These are phyloP conservation scores for Acanthamoeba culbertsoni DNA, from an alignment of 208 protist genomes.

Conservation along the genomic window DNA sequence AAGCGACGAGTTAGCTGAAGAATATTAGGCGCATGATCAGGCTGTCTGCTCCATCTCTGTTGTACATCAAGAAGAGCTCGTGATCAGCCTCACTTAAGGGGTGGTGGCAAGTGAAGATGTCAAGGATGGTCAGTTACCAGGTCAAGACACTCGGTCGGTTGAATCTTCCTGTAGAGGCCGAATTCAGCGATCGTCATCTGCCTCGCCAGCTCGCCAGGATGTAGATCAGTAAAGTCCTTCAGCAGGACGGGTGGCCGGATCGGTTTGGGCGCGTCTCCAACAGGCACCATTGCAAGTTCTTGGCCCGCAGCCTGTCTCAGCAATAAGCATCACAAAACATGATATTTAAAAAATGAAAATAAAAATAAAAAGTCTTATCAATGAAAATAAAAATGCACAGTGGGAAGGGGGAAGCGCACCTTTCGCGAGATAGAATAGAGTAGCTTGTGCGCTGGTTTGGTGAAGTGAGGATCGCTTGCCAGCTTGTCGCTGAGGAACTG, in stretches of 20 bases:
- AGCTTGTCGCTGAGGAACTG: not conserved
- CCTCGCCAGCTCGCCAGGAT: not conserved
- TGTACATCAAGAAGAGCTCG: not conserved
- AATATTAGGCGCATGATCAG: not conserved
- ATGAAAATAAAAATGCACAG: no score
- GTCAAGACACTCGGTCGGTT: slow-evolving; percentile 22
- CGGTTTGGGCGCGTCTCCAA: not conserved
- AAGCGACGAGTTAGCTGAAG: not conserved
- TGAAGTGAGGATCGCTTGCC: not conserved
- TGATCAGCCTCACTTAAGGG: not conserved
- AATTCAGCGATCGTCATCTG: not conserved
- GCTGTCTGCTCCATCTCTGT: not conserved
- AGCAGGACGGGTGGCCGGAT: not conserved
- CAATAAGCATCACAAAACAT: no score
- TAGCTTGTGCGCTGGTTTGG: not conserved
- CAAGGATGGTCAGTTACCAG: not conserved
- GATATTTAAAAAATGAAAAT: no score
- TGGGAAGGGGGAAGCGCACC: no score
- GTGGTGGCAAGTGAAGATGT: no score
- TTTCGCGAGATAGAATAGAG: not conserved
- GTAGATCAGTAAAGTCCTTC: not conserved
- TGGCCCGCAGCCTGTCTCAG: not conserved
- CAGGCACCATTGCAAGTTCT: not conserved
- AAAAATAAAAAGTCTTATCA: no score
- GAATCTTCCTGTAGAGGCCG: not conserved